Evolutionary conservation across 2,329 filamentous ascomycete genomes (phyloP).

Genomic region (Ophioceras dolichostomum): DNA sequence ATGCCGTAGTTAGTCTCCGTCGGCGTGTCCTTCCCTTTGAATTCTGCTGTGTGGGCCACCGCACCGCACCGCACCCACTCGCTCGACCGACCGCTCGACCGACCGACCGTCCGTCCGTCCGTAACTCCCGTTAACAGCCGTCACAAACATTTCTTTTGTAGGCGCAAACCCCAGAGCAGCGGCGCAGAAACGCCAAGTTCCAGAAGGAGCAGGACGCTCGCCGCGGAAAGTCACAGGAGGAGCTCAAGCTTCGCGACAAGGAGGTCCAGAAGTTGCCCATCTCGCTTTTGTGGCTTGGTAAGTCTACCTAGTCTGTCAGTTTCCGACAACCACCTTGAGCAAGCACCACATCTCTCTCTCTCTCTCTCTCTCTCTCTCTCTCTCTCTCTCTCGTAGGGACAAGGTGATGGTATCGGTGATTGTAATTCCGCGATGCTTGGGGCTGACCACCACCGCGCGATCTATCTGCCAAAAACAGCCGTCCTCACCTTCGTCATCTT

Average conservation of each 20-base stretch:
- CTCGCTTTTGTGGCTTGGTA: conserved; percentile 53
- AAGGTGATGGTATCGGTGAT: too few relatives aligned
- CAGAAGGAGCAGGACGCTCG: conserved; percentile 59
- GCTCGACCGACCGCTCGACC: background rate
- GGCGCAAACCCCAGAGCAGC: conserved; percentile 78
- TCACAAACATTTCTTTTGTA: conserved; percentile 18
- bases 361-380: background rate
- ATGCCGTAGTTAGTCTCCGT: background rate
- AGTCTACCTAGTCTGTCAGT: too few relatives aligned
- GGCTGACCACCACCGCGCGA: too few relatives aligned
- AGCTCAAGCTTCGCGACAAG: conserved; percentile 46
- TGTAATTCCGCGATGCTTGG: too few relatives aligned
- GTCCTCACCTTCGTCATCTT: conserved; percentile 49
- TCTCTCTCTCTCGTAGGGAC: background rate
- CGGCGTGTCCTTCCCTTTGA: background rate
- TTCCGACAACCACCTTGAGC: too few relatives aligned
- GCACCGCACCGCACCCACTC: background rate
- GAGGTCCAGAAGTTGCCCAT: conserved; percentile 42
- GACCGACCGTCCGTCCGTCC: background rate
- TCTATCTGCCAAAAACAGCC: too few relatives aligned
- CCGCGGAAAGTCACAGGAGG: conserved; percentile 60
- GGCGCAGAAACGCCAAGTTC: conserved; percentile 70
- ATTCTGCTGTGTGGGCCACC: background rate
- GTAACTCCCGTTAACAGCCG: background rate
- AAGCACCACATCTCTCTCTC: background rate